These are phyloP conservation scores for Euphorbia celastroides DNA, from an alignment of 441 rosid genomes.

Conservation along the genomic window DNA sequence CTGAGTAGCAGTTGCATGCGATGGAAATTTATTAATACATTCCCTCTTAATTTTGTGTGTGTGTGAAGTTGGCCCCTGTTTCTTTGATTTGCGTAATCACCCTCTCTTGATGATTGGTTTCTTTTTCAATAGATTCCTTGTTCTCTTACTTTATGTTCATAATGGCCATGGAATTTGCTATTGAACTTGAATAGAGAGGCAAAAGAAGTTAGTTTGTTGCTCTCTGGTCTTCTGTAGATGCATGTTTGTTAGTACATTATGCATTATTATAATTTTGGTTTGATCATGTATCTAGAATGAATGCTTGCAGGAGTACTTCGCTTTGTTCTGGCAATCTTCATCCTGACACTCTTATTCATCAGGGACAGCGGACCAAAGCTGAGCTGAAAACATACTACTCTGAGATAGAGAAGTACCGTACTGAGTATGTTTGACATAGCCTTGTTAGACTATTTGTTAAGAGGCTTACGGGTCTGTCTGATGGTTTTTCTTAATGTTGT, in stretches of 20 bases:
- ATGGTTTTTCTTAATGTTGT: constrained; percentile 18
- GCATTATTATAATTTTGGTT: constrained; percentile 11
- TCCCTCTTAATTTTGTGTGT: background rate
- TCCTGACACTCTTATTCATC: constrained; percentile 64
- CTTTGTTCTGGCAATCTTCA: constrained; percentile 74
- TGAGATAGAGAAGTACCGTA: constrained; percentile 67
- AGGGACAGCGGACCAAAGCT: constrained; percentile 45
- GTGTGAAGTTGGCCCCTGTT: background rate
- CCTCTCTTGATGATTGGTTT: background rate
- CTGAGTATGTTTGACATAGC: constrained; percentile 50
- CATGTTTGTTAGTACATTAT: background rate
- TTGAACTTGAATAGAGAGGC: background rate
- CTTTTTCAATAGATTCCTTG: background rate
- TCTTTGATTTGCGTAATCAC: background rate
- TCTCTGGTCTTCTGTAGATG: constrained; percentile 11
- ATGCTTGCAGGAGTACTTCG: constrained; percentile 68
- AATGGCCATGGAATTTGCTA: background rate
- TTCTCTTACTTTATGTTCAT: background rate
- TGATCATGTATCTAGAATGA: constrained; percentile 22
- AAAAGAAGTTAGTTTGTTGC: background rate
- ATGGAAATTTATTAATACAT: constrained; percentile 3
- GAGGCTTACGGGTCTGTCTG: constrained; percentile 6
- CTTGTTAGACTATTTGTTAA: background rate
- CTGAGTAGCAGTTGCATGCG: background rate
- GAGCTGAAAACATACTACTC: constrained; percentile 49